phyloP scores from a whole-genome alignment of 2,329 filamentous ascomycete species.

The Phyllosticta citribraziliensis region DNA sequence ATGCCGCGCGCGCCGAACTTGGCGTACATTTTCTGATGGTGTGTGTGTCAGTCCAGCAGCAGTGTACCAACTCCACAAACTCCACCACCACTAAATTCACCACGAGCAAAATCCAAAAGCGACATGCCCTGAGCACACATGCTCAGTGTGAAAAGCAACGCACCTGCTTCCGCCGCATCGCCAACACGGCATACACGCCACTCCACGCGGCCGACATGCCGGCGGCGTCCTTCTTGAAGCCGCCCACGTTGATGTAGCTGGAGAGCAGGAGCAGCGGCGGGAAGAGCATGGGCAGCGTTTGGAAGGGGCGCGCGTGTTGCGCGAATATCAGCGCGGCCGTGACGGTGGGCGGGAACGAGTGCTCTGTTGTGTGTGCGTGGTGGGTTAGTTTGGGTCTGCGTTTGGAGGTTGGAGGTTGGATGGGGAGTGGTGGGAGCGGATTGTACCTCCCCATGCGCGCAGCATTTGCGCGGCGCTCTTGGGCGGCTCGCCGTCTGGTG shows the following conservation, averaged over 20 bases:
- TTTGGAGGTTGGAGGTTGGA: neutral
- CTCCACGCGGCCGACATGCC: constrained; percentile 57
- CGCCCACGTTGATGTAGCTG: constrained; percentile 54
- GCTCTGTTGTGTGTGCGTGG: constrained; percentile 37
- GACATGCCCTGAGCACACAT: too few species aligned
- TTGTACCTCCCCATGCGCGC: constrained; percentile 43
- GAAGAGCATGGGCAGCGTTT: constrained; percentile 56
- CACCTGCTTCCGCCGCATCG: constrained; percentile 45
- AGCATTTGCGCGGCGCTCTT: constrained; percentile 35
- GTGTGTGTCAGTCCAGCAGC: too few species aligned
- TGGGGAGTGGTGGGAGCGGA: constrained; percentile 11
- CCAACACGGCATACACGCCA: constrained; percentile 54
- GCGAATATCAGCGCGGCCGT: constrained; percentile 57
- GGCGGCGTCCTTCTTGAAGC: constrained; percentile 53
- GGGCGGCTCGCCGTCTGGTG: constrained; percentile 21
- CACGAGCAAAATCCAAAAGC: too few species aligned
- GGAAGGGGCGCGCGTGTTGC: constrained; percentile 57
- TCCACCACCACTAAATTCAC: too few species aligned
- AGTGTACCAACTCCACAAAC: too few species aligned
- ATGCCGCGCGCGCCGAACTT: constrained; percentile 43
- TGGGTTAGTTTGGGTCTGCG: neutral
- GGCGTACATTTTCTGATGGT: constrained; percentile 33
- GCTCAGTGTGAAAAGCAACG: neutral
- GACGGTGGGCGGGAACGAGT: constrained; percentile 53
- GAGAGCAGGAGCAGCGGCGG: constrained; percentile 56